Base-by-base conservation (phyloP, 352 stramenopile genomes). In the Phytophthora vignae region DNA sequence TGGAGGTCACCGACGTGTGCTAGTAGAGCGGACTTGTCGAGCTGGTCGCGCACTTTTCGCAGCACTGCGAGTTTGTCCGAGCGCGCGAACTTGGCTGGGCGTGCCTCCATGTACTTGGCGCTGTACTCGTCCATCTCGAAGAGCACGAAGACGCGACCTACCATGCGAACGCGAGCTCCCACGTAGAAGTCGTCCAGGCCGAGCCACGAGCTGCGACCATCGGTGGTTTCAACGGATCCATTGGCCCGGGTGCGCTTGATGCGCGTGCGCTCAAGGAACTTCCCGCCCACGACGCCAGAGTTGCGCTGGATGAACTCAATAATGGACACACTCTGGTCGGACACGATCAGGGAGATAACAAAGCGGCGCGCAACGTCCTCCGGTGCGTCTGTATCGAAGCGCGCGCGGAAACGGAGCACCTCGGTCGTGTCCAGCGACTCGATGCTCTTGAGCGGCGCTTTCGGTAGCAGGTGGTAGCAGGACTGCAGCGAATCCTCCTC, bases 401-500 rank as follows among this genome's bases (percentile, higher is more conserved):
- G 69, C 2, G 85, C 83, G n/a, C 80, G 83, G 74, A 94, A 96
- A 29, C 87, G 87, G 61, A 96, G 64, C 17, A 95, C 81, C 48
- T 93, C 85, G 2, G 81, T 93, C 27, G 79, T 94, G 64, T 93
- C 87, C 10, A 91, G 82, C 8, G 84, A 91, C 72, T 94, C 83
- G 64, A 93, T 91, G 67, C 83, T 90, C 75, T 98, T 97, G 61
- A 96, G 86, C 21, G 93, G 82, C 9, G 84, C 83, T 63, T 95
- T 95, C 3, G 90, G 92, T 15, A 94, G 65, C 40, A 97, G 67
- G 50, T 94, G 83, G 70, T 93, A 95, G 67, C 87, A 96, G 27
- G 87, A 98, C 56, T 95, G 83, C 19, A 99, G 80, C 52, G 94
- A 98, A 69, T 95, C 88, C 25, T 94, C 85, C 31, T 94, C 88